These are phyloP conservation scores for Arthrobotrys sphaeroides DNA, from an alignment of 2,329 filamentous ascomycete species.

Conservation along the genomic window DNA sequence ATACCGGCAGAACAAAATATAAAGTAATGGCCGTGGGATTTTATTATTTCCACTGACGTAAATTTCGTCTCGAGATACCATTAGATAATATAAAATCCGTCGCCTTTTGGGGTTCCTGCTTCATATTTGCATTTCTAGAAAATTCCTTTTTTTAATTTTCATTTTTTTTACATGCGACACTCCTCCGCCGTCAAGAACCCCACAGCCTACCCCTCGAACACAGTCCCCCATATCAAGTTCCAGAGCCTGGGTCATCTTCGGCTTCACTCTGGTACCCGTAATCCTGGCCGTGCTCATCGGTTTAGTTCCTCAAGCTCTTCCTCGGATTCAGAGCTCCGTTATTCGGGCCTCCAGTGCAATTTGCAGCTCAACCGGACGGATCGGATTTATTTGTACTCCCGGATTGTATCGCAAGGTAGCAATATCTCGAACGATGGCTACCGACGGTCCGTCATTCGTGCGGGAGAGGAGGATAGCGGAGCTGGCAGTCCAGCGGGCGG, in stretches of 20 bases:
- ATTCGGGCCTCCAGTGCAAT: background rate
- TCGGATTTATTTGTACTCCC: conserved; percentile 15
- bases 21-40: conserved; percentile 6
- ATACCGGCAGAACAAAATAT: background rate
- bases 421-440: conserved; percentile 37
- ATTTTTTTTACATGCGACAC: background rate
- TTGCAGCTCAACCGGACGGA: background rate
- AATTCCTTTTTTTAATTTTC: background rate
- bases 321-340: background rate
- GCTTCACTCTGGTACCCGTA: conserved; percentile 1
- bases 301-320: conserved; percentile 17
- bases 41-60: background rate
- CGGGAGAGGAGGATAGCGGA: conserved; percentile 84
- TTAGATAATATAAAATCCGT: background rate
- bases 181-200: background rate
- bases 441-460: conserved; percentile 67
- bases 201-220: background rate
- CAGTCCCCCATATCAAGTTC: background rate
- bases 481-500: conserved; percentile 85
- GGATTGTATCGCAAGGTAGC: background rate
- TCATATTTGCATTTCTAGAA: background rate
- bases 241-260: background rate
- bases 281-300: conserved; percentile 22
- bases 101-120: background rate
- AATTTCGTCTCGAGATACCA: conserved; percentile 5